Percentiles rank a stretch among this genome's conserved stretches.
Conservation (phyloP, 1,284 basidiomycete species). For the Malassezia pachydermatis region DNA sequence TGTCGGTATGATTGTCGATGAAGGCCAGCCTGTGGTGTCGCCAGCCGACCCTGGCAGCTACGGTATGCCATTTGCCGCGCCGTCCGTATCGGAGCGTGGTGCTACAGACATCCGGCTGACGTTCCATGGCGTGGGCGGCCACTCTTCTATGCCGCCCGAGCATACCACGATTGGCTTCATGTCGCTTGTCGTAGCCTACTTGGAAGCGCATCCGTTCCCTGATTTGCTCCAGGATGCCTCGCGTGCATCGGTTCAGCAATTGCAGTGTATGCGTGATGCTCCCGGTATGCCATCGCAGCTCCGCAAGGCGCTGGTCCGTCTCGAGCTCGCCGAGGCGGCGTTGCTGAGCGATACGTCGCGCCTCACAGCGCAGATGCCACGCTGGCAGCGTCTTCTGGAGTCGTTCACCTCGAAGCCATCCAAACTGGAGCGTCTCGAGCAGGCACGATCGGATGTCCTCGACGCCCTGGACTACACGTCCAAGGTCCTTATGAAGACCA, state of each 20-base stretch:
- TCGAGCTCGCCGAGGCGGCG: constrained; percentile 49
- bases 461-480: constrained; percentile 19
- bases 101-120: constrained; percentile 49
- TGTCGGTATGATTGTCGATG: constrained; percentile 38
- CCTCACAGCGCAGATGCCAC: background rate
- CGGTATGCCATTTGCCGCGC: constrained; percentile 45
- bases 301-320: constrained; percentile 48
- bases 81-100: constrained; percentile 60
- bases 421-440: constrained; percentile 6
- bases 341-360: background rate
- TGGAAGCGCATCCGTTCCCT: constrained; percentile 55
- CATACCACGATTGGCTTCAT: constrained; percentile 59
- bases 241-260: constrained; percentile 50
- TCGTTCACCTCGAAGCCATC: background rate
- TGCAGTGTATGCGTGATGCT: constrained; percentile 54
- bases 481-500: constrained; percentile 56
- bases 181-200: constrained; percentile 54
- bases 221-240: constrained; percentile 42
- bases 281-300: constrained; percentile 51
- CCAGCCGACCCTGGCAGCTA: constrained; percentile 19
- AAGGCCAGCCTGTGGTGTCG: constrained; percentile 29
- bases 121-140: constrained; percentile 55
- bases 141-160: constrained; percentile 58
- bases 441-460: background rate
- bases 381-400: background rate